Evolutionary conservation across 2,329 filamentous ascomycete species (phyloP), one percentile per base, ranked within the genome.

Genomic region (Botrytis pseudocinerea): DNA sequence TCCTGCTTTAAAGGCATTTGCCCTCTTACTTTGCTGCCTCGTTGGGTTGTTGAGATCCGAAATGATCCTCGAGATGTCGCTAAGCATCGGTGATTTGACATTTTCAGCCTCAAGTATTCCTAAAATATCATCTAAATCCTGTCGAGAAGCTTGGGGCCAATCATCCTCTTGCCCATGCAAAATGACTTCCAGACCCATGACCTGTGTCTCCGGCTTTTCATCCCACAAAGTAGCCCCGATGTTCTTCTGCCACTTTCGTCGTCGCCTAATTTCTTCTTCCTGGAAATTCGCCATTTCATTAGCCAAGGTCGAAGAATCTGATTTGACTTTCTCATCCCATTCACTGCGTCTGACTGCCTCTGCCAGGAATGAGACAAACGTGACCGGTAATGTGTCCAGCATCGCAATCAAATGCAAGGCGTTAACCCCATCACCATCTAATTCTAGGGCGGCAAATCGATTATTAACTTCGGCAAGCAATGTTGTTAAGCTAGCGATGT

Each of bases 1-100:
- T 25, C 96, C 96, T 80, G 97, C 96, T 81, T 98, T 98, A 85
- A 99, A 98, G 8, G 94, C 94, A 81, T 95, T 97, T 10, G 96
- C 89, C 73, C 94, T 90, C 82, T 94, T 95, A 74, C 91, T 89
- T 80, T 97, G 95, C 81, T 96, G 93, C 78, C 92, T 94, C 0
- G 93, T 96, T 4, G 95, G 94, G 72, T 88, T 89, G 80, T 91
- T 91, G 22, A 98, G 86, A 71, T 97, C 94, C 74, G 91, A 90
- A 74, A 97, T 87, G 28, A 94, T 88, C 79, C 94, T 93, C 5
- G 86, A 85, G 48, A 98, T 86, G 69, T 97, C 93, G 18, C 90
- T 87, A 1, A 93, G 85, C 74, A 95, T 85, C 2, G 85, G 85
- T 8, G 89, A 84, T 73, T 95, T 90, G 0, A 89, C 88, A 70